phyloP scores from a whole-genome alignment of 129 eudicot species.

The Centrapalus pauciflorus region DNA sequence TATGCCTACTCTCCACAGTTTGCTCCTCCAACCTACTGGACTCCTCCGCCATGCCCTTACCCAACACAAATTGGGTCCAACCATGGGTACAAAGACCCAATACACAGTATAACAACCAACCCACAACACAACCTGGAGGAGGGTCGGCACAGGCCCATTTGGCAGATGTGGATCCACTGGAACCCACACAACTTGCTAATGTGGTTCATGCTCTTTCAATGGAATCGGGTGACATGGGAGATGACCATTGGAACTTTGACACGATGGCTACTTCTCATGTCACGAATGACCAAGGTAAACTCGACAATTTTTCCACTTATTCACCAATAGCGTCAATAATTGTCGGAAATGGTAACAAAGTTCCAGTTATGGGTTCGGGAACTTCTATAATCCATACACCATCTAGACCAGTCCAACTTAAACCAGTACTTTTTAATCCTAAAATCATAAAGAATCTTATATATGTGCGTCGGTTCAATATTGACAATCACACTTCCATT shows the following conservation, averaged over 20 bases:
- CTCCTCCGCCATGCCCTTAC: background rate
- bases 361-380: slow-evolving; percentile 7
- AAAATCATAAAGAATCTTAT: background rate
- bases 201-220: background rate
- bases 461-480: background rate
- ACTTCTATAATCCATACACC: background rate
- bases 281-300: background rate
- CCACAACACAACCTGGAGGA: no score
- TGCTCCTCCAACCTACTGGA: background rate
- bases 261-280: background rate
- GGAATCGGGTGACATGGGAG: background rate
- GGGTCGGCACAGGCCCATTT: background rate
- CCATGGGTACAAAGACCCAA: background rate
- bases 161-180: background rate
- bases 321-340: slow-evolving; percentile 6
- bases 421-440: background rate
- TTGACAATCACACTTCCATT: slow-evolving; percentile 3
- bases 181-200: background rate
- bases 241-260: background rate
- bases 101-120: background rate
- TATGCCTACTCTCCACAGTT: no score
- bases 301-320: background rate
- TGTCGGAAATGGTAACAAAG: background rate
- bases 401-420: background rate
- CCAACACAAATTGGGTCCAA: background rate